phyloP scores from a whole-genome alignment of 805 yeast species.

The Candida quercuum region DNA sequence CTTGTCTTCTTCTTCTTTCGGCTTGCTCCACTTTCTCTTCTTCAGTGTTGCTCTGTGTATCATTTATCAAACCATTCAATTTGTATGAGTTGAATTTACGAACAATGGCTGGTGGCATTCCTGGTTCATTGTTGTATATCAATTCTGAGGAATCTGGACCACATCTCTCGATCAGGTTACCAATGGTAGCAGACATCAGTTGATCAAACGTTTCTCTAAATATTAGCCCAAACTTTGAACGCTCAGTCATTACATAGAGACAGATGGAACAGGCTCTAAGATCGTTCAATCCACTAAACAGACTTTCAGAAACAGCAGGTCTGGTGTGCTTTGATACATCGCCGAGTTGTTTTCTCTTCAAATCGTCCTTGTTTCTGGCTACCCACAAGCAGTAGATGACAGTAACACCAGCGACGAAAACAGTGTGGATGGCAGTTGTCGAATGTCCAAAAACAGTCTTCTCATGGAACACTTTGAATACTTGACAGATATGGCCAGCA shows the following conservation, averaged over 20 bases:
- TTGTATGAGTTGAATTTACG: constrained; percentile 33
- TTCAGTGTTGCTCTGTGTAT: constrained; percentile 26
- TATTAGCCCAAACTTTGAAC: constrained; percentile 54
- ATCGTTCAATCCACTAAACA: constrained; percentile 55
- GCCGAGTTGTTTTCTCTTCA: constrained; percentile 47
- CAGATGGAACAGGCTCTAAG: constrained; percentile 61
- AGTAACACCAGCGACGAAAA: constrained; percentile 66
- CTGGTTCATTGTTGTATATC: constrained; percentile 38
- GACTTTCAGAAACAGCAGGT: constrained; percentile 48
- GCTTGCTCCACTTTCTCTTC: constrained; percentile 42
- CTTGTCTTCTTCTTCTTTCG: constrained; percentile 42
- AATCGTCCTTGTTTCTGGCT: constrained; percentile 55
- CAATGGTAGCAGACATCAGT: constrained; percentile 58
- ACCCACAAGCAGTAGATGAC: constrained; percentile 63
- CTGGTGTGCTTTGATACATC: constrained; percentile 56
- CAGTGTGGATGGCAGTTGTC: constrained; percentile 60
- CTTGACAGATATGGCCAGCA: constrained; percentile 64
- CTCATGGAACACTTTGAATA: constrained; percentile 58
- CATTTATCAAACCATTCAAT: constrained; percentile 14
- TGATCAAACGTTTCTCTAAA: constrained; percentile 68
- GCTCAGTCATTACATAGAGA: constrained; percentile 60
- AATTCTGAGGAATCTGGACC: constrained; percentile 59
- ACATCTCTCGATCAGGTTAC: constrained; percentile 55
- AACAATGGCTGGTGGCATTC: constrained; percentile 57
- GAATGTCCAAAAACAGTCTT: constrained; percentile 59